A percentile compares a stretch with the other conserved stretches of the same genome.
Conservation (phyloP, 1,139 yeast species). For the Petasospora rhodanensis region DNA sequence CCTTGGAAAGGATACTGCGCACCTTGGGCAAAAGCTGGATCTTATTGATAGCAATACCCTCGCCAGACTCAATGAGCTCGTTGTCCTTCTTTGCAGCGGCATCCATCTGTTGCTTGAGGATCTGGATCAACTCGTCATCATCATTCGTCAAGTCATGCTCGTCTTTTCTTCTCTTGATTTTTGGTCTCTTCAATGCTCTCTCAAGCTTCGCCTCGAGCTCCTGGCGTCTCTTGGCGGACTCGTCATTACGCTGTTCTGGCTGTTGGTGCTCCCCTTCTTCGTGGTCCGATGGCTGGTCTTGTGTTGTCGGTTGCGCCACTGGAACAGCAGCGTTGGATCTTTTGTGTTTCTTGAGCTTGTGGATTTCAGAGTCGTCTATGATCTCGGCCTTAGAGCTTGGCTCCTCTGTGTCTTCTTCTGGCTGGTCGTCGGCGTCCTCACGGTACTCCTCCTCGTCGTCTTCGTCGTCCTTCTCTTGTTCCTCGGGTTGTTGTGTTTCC, state of each 20-base stretch:
- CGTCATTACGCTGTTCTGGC: constrained; percentile 11
- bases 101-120: constrained; percentile 85
- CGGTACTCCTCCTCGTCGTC: no score
- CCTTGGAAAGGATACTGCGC: constrained; percentile 68
- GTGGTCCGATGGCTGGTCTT: no score
- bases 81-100: constrained; percentile 89
- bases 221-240: constrained; percentile 54
- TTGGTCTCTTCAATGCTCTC: constrained; percentile 63
- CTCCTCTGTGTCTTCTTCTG: no score
- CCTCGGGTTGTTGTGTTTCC: constrained; percentile 4
- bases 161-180: constrained; percentile 60
- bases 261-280: not conserved
- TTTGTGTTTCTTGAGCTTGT: no score
- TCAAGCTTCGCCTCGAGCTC: constrained; percentile 79
- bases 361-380: no score
- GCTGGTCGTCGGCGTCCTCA: no score
- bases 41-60: constrained; percentile 76
- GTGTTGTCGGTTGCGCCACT: no score
- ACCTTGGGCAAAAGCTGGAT: constrained; percentile 79
- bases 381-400: no score
- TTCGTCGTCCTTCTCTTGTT: no score
- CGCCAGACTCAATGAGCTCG: constrained; percentile 62
- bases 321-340: no score
- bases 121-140: constrained; percentile 87
- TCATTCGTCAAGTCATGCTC: constrained; percentile 92